Percentiles rank a stretch among this genome's conserved stretches.
These are phyloP conservation scores for Magnolia kwangsiensis DNA, from an alignment of 164 flowering plant species.

Conservation along the genomic window DNA sequence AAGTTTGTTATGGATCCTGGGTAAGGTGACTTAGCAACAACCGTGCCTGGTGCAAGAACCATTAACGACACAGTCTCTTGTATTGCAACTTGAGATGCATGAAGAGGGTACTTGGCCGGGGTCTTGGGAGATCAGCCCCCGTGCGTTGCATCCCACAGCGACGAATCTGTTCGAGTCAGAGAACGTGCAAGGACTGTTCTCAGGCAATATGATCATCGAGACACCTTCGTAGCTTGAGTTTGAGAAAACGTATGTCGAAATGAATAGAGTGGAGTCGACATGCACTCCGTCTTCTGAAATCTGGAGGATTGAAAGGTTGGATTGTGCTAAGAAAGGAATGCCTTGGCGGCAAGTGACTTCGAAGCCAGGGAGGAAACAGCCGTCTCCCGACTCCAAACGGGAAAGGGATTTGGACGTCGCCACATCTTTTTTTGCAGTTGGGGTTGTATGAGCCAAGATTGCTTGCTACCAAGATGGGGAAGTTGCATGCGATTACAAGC, in stretches of 20 bases:
- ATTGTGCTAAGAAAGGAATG: neutral
- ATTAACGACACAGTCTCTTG: neutral
- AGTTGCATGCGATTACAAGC: too few species aligned
- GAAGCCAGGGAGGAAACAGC: neutral
- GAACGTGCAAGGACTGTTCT: neutral
- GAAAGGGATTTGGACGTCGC: too few species aligned
- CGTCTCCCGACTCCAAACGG: too few species aligned
- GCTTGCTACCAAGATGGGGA: too few species aligned
- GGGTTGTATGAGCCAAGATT: neutral
- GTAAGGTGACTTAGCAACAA: constrained; percentile 5
- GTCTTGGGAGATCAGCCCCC: too few species aligned
- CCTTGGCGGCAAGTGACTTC: constrained; percentile 2
- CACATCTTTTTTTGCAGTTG: too few species aligned
- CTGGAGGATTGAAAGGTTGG: constrained; percentile 1
- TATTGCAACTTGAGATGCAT: neutral
- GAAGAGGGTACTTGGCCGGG: too few species aligned
- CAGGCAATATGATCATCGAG: neutral
- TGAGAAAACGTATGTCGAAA: neutral
- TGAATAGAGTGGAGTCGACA: neutral
- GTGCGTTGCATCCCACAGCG: neutral
- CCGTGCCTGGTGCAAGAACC: constrained; percentile 10
- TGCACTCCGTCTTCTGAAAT: neutral
- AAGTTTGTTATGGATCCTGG: too few species aligned
- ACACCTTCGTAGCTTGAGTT: too few species aligned
- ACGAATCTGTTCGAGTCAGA: neutral